Conservation (phyloP, 73 alveolate genomes). For the Tetrahymena elliotti region DNA sequence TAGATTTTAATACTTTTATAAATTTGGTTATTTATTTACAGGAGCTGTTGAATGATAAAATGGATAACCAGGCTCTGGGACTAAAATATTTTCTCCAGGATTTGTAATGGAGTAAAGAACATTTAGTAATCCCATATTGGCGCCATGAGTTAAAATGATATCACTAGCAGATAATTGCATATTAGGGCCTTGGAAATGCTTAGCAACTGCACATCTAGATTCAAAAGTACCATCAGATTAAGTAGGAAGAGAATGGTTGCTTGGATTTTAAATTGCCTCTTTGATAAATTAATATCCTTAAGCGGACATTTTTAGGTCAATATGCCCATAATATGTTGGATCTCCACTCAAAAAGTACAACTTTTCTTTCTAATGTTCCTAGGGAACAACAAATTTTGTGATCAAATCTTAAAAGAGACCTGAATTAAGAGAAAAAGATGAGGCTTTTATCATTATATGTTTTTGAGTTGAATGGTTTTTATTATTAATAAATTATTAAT, state of each 20-base stretch:
- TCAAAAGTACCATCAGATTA: slow-evolving; percentile 25
- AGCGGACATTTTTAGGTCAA: slow-evolving; percentile 5
- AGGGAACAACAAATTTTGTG: background rate
- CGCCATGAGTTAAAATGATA: slow-evolving; percentile 64
- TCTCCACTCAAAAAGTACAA: background rate
- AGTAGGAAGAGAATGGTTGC: slow-evolving; percentile 5
- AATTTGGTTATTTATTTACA: background rate
- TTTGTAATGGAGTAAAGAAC: slow-evolving; percentile 55
- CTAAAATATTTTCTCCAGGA: slow-evolving; percentile 73
- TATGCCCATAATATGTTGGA: slow-evolving; percentile 34
- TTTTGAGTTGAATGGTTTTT: no score
- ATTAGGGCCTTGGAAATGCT: background rate
- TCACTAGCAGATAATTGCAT: slow-evolving; percentile 48
- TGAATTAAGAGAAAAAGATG: background rate
- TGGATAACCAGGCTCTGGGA: slow-evolving; percentile 81
- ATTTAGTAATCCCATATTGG: slow-evolving; percentile 60
- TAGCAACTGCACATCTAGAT: slow-evolving; percentile 26
- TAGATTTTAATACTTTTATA: no score
- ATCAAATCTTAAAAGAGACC: background rate
- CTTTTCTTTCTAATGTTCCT: background rate
- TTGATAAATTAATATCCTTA: slow-evolving; percentile 16
- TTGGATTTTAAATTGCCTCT: background rate
- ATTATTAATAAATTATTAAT: no score
- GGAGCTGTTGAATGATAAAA: slow-evolving; percentile 18
- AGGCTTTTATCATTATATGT: background rate